These are phyloP conservation scores for Colletotrichum trifolii DNA, from an alignment of 2,329 filamentous ascomycete genomes.

Conservation along the genomic window DNA sequence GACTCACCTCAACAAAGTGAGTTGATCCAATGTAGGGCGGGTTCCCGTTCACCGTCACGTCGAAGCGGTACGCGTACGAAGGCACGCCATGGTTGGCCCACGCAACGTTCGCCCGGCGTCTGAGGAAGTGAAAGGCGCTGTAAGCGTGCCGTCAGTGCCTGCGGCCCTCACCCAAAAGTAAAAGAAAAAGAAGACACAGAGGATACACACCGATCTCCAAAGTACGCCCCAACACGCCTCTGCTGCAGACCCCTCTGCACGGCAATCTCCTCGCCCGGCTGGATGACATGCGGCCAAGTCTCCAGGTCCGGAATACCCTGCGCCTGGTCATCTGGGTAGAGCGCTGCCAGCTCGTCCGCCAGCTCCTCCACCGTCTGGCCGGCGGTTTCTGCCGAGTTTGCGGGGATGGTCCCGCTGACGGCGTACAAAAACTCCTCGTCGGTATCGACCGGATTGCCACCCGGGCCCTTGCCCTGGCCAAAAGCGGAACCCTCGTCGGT, in stretches of 20 bases:
- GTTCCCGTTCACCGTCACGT: conserved; percentile 44
- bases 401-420: conserved; percentile 32
- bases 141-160: conserved; percentile 22
- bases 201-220: conserved; percentile 38
- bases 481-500: conserved; percentile 45
- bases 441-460: conserved; percentile 39
- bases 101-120: conserved; percentile 42
- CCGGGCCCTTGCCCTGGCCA: conserved; percentile 37
- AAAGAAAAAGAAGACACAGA: conserved; percentile 4
- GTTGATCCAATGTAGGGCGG: conserved; percentile 40
- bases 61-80: conserved; percentile 47
- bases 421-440: conserved; percentile 43
- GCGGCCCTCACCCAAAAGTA: background rate
- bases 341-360: conserved; percentile 38
- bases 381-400: conserved; percentile 29
- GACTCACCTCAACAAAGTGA: conserved; percentile 53
- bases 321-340: conserved; percentile 47
- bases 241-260: conserved; percentile 43
- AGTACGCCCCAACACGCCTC: conserved; percentile 44
- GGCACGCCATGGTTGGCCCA: conserved; percentile 43
- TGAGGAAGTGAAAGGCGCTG: conserved; percentile 41
- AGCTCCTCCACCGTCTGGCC: conserved; percentile 41
- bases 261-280: conserved; percentile 41
- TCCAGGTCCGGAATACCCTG: conserved; percentile 48
- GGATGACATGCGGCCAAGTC: conserved; percentile 46